Conservation (phyloP, 139 green algal species). For the Tetradesmus lagerheimii region DNA sequence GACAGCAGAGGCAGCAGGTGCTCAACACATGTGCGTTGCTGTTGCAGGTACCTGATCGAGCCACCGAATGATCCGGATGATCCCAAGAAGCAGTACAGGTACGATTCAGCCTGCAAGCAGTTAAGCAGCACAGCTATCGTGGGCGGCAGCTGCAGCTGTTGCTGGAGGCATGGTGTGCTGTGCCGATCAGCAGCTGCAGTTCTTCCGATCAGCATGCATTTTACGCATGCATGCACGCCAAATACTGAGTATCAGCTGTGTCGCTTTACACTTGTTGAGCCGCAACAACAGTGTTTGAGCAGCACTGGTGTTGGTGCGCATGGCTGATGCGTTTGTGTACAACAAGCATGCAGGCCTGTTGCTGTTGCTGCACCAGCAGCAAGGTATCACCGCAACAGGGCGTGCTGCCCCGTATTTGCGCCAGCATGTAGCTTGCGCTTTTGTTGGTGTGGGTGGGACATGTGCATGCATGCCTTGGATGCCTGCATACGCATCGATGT, state of each 20-base stretch:
- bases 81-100: slow-evolving; percentile 86
- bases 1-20: neutral
- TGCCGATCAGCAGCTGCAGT: neutral
- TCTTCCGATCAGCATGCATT: neutral
- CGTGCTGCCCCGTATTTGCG: too few relatives aligned
- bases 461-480: neutral
- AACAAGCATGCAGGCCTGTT: neutral
- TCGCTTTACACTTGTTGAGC: too few relatives aligned
- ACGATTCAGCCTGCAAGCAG: neutral
- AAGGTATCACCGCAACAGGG: too few relatives aligned
- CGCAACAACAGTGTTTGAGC: too few relatives aligned
- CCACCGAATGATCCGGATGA: slow-evolving; percentile 70
- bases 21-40: neutral
- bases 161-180: neutral
- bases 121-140: neutral
- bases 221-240: neutral
- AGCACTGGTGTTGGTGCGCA: neutral
- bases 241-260: neutral
- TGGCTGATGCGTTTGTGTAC: too few relatives aligned
- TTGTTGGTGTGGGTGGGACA: neutral
- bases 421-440: too few relatives aligned
- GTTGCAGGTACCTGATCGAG: slow-evolving; percentile 78
- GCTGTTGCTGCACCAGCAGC: neutral
- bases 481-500: too few relatives aligned
- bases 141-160: neutral